phyloP scores from a whole-genome alignment of 306 rosid genomes.

The Vicia faba region DNA sequence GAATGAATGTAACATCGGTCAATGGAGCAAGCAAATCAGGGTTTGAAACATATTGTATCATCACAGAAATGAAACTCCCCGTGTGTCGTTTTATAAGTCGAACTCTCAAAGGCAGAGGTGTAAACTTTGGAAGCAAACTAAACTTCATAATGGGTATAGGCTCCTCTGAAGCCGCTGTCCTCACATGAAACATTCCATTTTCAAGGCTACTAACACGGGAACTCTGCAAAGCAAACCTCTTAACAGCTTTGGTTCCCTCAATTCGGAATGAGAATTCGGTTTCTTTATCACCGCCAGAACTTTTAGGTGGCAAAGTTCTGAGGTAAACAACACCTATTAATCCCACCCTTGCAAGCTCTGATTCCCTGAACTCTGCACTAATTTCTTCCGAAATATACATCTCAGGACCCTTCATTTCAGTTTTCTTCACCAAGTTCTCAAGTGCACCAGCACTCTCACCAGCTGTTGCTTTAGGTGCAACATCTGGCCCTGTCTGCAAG shows the following conservation, averaged over 20 bases:
- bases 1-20: conserved; percentile 70
- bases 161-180: conserved; percentile 71
- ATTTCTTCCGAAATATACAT: conserved; percentile 77
- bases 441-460: conserved; percentile 52
- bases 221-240: conserved; percentile 80
- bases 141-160: conserved; percentile 85
- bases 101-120: conserved; percentile 91
- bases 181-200: conserved; percentile 84
- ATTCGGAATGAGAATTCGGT: conserved; percentile 90
- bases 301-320: conserved; percentile 77
- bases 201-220: conserved; percentile 82
- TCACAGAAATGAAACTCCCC: conserved; percentile 81
- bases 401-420: conserved; percentile 91
- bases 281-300: conserved; percentile 76
- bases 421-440: conserved; percentile 61
- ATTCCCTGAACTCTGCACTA: conserved; percentile 89
- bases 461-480: conserved; percentile 43
- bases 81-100: conserved; percentile 83
- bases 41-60: conserved; percentile 82
- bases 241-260: conserved; percentile 72
- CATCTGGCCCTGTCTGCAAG: conserved; percentile 76
- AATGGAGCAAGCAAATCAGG: conserved; percentile 78
- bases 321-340: conserved; percentile 79
- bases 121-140: conserved; percentile 74
- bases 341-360: conserved; percentile 83